Base-by-base conservation (phyloP, 1,284 basidiomycete species). In the Fomitopsis palustris region DNA sequence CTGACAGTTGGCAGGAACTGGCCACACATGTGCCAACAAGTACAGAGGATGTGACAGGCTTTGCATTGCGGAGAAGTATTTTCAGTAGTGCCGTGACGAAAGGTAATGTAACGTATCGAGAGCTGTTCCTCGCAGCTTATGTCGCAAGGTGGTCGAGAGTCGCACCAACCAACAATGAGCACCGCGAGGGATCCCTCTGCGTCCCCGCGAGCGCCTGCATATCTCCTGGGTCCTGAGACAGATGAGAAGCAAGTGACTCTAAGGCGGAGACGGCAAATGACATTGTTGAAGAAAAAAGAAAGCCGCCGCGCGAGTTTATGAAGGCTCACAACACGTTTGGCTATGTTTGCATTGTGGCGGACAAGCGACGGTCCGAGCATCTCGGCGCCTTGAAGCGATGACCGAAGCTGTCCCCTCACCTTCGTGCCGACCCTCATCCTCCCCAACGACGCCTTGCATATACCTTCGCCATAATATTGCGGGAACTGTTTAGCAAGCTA, bases 151-250 rank as follows among this genome's bases (percentile, higher is more conserved):
- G 64, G 68, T 69, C 61, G 65, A 58, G 42, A 63, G 56, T 57
- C 42, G 37, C 64, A 66, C 65, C 64, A 62, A 64, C 67, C 70
- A 71, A 76, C 71, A 65, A 58, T 61, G 61, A 68, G 61, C 54
- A 62, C 53, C 54, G 62, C 67, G 72, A 75, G 72, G 72, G 61
- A 66, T 73, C 76, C 27, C 55, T 85, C 81, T 84, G 67, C 75
- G 75, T 84, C 81, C 70, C 80, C 81, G 75, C 83, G 83, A 85
- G 83, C 83, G 81, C 83, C 80, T 84, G 80, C 73, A 73, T 66
- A 65, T 75, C 78, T 80, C 77, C 78, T 72, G 62, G 49, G 49
- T 37, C 31, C 61, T 69, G 67, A 62, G 64, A 66, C 64, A 60
- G 67, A 69, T 72, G 78, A 77, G 79, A 70, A 73, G 74, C 81